A percentile compares a stretch with the other conserved stretches of the same genome.
Conservation (phyloP, 129 eudicot genomes). For the Centella asiatica region DNA sequence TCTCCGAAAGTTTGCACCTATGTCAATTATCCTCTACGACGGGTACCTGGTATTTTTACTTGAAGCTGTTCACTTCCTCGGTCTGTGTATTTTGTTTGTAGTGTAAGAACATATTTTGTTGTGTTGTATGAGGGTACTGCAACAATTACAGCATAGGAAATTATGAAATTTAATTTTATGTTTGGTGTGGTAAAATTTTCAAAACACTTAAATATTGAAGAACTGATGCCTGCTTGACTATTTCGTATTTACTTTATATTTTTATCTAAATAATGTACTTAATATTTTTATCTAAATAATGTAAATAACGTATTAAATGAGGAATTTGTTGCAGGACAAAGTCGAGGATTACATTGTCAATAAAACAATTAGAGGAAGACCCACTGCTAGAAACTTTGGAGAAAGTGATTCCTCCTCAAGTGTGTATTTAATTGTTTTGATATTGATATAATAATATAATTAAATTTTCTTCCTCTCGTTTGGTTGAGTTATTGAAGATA, state of each 20-base stretch:
- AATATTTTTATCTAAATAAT: too few species aligned
- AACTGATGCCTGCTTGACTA: neutral
- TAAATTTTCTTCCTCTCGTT: neutral
- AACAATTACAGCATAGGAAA: neutral
- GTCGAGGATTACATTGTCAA: slow-evolving; percentile 74
- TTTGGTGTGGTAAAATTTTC: neutral
- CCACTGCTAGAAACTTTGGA: slow-evolving; percentile 88
- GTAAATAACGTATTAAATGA: neutral
- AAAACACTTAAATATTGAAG: neutral
- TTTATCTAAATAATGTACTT: neutral
- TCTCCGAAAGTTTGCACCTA: too few species aligned
- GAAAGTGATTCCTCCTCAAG: slow-evolving; percentile 90
- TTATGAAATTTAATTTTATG: neutral
- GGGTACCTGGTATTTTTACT: neutral
- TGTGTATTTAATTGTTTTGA: slow-evolving; percentile 8
- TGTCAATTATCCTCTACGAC: neutral
- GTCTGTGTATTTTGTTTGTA: neutral
- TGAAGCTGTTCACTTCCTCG: neutral
- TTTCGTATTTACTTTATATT: neutral
- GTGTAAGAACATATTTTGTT: neutral
- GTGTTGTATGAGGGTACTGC: too few species aligned
- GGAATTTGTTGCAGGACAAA: slow-evolving; percentile 40
- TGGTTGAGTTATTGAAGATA: slow-evolving; percentile 5
- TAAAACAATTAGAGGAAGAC: slow-evolving; percentile 92
- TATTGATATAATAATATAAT: neutral